Base-by-base conservation (phyloP, 257 asterid species). In the Solanum medicagineum region DNA sequence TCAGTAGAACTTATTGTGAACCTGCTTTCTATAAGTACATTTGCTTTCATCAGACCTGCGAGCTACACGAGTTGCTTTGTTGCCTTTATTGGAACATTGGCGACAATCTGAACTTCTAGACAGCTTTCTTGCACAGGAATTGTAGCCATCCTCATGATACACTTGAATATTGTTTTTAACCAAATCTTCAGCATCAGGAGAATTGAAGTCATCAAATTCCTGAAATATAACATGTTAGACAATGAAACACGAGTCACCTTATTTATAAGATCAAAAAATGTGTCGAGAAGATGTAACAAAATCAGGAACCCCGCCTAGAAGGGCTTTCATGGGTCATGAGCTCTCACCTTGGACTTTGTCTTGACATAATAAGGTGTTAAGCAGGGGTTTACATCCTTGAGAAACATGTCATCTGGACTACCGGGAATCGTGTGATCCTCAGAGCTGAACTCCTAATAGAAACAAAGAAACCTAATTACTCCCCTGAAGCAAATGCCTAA, bases 311-410 rank as follows among this genome's bases (percentile, higher is more conserved):
- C 22, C 4, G 9, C 4, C 44, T 14, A 7, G 57, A 74, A 49
- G 81, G 65, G 83, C 1, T 26, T 15, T 51, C 45, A 73, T 36
- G 6, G 20, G 81, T 73, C 81, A 53, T 53, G 65, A 79, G 10
- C 55, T 62, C 24, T 85, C 90, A 96, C 99, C 97, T 91, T 95
- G 86, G 95, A 93, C 90, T 92, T 95, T 17, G 97, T 88, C 89
- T 87, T 93, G 88, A 91, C 85, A 26, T 92, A 91, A 84, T 82
- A 88, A 85, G 99, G 99, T 47, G 99, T 97, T 60, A 97, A 88
- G 92, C 99, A 97, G 80, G 98, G 99, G 88, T 97, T 97, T 85
- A 97, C 89, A 88, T 97, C 98, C 83, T 94, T 93, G 88, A 94
- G 90, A 81, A 94, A 90, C 96, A 95, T 92, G 85, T 93, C 97